phyloP scores from a whole-genome alignment of 495 filamentous ascomycete genomes.

The Penicillium simplicissimum region DNA sequence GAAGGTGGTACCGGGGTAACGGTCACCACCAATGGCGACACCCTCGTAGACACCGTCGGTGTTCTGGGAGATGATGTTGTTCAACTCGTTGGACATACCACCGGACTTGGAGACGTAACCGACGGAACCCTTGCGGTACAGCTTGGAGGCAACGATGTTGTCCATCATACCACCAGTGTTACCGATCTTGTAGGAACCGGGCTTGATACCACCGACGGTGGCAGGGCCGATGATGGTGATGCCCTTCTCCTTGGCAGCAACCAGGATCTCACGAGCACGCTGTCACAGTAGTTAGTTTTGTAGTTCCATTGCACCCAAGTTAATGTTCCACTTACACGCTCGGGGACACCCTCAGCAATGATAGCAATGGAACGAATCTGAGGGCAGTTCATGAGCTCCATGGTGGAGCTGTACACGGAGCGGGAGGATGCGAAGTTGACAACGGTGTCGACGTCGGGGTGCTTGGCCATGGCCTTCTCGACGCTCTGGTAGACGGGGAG shows the following conservation, averaged over 20 bases:
- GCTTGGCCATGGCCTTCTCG: slow-evolving; percentile 92
- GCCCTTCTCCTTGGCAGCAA: slow-evolving; percentile 95
- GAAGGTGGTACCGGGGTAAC: slow-evolving; percentile 98
- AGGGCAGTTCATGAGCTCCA: slow-evolving; percentile 96
- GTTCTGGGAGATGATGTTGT: slow-evolving; percentile 96
- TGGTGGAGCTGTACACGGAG: slow-evolving; percentile 94
- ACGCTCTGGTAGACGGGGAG: slow-evolving; percentile 97
- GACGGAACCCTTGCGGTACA: slow-evolving; percentile 97
- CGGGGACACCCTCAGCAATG: slow-evolving; percentile 98
- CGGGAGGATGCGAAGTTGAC: slow-evolving; percentile 99
- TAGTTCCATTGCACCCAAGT: neutral
- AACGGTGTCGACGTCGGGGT: slow-evolving; percentile 93
- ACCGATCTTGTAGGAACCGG: slow-evolving; percentile 98
- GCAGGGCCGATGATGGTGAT: slow-evolving; percentile 98
- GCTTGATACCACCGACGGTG: slow-evolving; percentile 99
- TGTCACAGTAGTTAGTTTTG: slow-evolving; percentile 37
- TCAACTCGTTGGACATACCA: slow-evolving; percentile 99
- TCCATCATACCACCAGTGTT: slow-evolving; percentile 99
- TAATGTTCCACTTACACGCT: slow-evolving; percentile 68
- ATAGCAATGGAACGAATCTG: slow-evolving; percentile 98
- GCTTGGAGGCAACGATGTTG: slow-evolving; percentile 99
- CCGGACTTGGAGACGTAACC: slow-evolving; percentile 99
- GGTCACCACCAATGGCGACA: slow-evolving; percentile 97
- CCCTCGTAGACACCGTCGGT: slow-evolving; percentile 99
- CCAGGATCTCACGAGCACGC: slow-evolving; percentile 95